A percentile compares a stretch with the other conserved stretches of the same genome.
phyloP scores from a whole-genome alignment of 2,329 filamentous ascomycete genomes.

The Coniochaeta sp. region DNA sequence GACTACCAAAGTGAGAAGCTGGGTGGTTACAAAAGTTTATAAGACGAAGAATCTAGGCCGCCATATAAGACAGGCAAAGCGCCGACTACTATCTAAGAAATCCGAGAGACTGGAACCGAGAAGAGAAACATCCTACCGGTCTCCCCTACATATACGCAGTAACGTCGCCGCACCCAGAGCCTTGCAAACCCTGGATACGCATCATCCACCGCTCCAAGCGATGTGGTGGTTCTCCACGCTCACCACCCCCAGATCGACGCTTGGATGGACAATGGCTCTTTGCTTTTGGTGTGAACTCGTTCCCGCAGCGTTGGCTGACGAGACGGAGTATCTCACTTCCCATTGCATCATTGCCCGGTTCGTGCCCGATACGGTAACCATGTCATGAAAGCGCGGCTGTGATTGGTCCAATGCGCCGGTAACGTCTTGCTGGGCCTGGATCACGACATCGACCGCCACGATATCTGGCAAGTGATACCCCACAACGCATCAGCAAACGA shows the following conservation, averaged over 20 bases:
- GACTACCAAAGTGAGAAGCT: background rate
- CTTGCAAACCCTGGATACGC: background rate
- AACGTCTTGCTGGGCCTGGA: conserved; percentile 1
- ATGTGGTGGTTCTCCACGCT: background rate
- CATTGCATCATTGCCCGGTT: background rate
- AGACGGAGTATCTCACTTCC: background rate
- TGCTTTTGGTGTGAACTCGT: background rate
- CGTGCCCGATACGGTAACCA: background rate
- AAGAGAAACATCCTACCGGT: background rate
- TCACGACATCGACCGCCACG: background rate
- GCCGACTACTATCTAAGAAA: background rate
- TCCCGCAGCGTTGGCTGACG: background rate
- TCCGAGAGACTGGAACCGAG: background rate
- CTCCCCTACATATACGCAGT: background rate
- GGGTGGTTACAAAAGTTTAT: background rate
- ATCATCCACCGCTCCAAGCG: background rate
- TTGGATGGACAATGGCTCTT: background rate
- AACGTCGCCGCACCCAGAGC: background rate
- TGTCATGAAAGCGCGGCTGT: background rate
- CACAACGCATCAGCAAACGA: background rate
- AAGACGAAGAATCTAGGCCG: background rate
- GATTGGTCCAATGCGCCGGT: background rate
- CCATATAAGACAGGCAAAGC: background rate
- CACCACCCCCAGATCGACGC: background rate
- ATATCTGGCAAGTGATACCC: background rate